Evolutionary conservation across 2,329 filamentous ascomycete species (phyloP).

Genomic region (Pseudogymnoascus sp.): DNA sequence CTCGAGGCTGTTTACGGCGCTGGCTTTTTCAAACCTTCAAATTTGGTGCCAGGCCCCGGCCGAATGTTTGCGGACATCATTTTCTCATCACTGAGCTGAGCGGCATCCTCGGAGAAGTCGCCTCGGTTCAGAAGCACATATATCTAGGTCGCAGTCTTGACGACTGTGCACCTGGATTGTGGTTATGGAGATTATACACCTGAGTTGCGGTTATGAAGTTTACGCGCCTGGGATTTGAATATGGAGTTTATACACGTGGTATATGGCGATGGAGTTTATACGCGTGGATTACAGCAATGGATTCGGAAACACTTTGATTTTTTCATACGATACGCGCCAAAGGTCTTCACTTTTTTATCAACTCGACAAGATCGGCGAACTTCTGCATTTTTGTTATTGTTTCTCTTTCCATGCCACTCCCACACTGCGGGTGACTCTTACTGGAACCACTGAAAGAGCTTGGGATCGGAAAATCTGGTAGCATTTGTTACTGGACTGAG

Average conservation of each 20-base stretch:
- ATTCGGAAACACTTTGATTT: neutral
- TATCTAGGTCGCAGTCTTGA: neutral
- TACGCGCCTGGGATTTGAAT: neutral
- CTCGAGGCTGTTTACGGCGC: neutral
- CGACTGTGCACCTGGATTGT: neutral
- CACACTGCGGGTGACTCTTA: neutral
- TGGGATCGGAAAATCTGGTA: neutral
- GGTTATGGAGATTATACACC: neutral
- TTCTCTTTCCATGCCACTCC: neutral
- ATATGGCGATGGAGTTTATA: neutral
- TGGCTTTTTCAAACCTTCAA: neutral
- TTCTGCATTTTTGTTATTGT: neutral
- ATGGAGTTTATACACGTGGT: neutral
- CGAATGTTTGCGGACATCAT: neutral
- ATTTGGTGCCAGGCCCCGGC: no score
- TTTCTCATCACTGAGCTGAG: neutral
- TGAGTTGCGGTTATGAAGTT: neutral
- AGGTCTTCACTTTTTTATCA: neutral
- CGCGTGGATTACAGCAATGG: neutral
- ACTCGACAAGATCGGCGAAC: neutral
- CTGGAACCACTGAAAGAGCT: neutral
- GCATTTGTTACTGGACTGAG: neutral
- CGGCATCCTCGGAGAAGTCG: neutral
- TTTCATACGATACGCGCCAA: neutral
- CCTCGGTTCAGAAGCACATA: neutral